Evolutionary conservation across 495 filamentous ascomycete species (phyloP).

Genomic region (Xylaria castorea): DNA sequence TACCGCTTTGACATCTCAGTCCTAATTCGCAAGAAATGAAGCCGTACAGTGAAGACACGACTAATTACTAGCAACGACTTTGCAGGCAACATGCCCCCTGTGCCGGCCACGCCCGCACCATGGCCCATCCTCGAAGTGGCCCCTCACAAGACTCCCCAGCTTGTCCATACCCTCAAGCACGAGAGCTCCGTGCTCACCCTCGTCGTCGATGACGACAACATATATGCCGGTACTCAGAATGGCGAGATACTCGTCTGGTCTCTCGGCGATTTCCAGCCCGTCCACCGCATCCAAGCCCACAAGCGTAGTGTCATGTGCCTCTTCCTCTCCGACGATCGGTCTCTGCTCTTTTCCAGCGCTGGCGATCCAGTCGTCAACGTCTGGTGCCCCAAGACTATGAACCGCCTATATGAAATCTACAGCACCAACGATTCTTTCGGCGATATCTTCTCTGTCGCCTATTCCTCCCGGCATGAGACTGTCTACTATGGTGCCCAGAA

Average conservation of each 20-base stretch:
- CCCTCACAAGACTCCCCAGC: conserved; percentile 55
- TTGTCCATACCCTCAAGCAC: conserved; percentile 73
- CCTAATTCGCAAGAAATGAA: conserved; percentile 5
- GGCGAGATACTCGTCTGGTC: conserved; percentile 94
- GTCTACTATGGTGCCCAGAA: conserved; percentile 95
- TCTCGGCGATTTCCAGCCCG: conserved; percentile 80
- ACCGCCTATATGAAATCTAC: conserved; percentile 83
- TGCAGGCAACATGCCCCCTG: conserved; percentile 25
- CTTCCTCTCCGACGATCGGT: conserved; percentile 73
- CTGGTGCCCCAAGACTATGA: conserved; percentile 55
- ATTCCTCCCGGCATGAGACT: conserved; percentile 77
- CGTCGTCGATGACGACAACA: conserved; percentile 64
- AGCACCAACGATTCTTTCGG: conserved; percentile 88
- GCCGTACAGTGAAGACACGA: not conserved
- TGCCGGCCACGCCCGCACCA: conserved; percentile 28
- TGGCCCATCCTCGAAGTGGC: conserved; percentile 44
- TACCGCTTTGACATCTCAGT: not conserved
- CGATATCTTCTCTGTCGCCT: conserved; percentile 91
- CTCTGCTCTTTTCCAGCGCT: conserved; percentile 87
- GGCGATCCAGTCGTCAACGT: conserved; percentile 94
- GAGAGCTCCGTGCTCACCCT: conserved; percentile 76
- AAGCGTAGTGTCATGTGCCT: conserved; percentile 88
- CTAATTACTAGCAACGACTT: not conserved
- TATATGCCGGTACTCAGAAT: conserved; percentile 90
- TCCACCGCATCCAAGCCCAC: conserved; percentile 80